Evolutionary conservation across 2,329 filamentous ascomycete species (phyloP).

Genomic region (Apiospora marii): DNA sequence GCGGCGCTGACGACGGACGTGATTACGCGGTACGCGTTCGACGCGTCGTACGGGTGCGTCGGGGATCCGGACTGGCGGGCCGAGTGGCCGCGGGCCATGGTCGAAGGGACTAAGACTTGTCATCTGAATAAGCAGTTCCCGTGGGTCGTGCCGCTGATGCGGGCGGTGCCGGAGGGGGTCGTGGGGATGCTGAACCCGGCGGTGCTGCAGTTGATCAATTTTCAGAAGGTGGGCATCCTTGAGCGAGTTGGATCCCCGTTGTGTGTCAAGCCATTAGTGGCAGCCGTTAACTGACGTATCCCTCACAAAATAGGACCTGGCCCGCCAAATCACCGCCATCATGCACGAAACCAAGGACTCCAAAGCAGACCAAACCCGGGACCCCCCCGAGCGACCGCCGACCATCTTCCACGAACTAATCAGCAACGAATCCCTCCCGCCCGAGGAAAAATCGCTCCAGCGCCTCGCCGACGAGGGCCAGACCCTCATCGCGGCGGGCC

Average conservation of each 20-base stretch:
- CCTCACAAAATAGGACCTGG: background rate
- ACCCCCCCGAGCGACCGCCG: background rate
- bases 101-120: background rate
- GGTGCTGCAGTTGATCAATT: background rate
- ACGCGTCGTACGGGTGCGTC: background rate
- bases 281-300: too few species aligned
- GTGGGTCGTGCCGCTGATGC: background rate
- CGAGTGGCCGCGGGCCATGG: background rate
- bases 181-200: background rate
- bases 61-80: background rate
- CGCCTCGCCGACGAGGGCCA: constrained; percentile 13
- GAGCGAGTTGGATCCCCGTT: too few species aligned
- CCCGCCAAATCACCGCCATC: background rate
- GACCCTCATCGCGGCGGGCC: constrained; percentile 33
- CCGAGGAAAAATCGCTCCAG: background rate
- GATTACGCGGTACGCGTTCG: constrained; percentile 4
- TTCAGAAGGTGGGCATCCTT: background rate
- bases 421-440: background rate
- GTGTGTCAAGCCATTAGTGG: too few species aligned
- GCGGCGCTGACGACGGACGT: constrained; percentile 29
- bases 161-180: background rate
- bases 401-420: background rate
- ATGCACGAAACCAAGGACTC: background rate
- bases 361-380: too few species aligned
- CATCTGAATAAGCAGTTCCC: background rate